Evolutionary conservation across 371 early-diverging fungal genomes (phyloP).

Genomic region (Mortierella sp.): DNA sequence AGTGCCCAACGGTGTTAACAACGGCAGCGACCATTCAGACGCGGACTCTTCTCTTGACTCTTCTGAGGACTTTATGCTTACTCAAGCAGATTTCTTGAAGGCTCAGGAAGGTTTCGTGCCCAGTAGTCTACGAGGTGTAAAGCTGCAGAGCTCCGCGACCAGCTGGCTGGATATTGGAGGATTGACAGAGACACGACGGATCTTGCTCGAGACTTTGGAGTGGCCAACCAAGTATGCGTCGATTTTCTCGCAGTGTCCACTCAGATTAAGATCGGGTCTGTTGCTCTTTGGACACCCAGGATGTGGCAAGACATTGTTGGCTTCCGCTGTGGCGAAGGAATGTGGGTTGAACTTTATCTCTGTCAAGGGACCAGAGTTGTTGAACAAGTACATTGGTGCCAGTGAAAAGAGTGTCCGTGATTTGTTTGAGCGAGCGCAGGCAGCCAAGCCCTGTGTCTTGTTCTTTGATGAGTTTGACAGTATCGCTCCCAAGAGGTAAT

Average conservation of each 20-base stretch:
- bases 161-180: conserved; percentile 95
- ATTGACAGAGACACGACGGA: conserved; percentile 80
- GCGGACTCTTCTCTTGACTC: background rate
- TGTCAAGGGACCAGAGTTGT: conserved; percentile 95
- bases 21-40: background rate
- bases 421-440: conserved; percentile 93
- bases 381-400: conserved; percentile 98
- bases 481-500: conserved; percentile 85
- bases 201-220: conserved; percentile 91
- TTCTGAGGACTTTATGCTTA: conserved; percentile 52
- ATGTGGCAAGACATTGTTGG: conserved; percentile 94
- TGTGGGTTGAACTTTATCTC: conserved; percentile 95
- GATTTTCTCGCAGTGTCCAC: conserved; percentile 87
- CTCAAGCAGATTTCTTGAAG: conserved; percentile 73
- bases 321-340: conserved; percentile 93
- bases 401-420: conserved; percentile 90
- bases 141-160: conserved; percentile 79
- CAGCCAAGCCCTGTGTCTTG: conserved; percentile 89
- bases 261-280: conserved; percentile 91
- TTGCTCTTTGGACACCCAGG: conserved; percentile 96
- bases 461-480: conserved; percentile 99
- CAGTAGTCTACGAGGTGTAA: conserved; percentile 82
- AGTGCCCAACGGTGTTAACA: conserved; percentile 1
- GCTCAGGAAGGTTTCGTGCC: conserved; percentile 88
- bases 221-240: conserved; percentile 95